Evolutionary conservation across 345 rosid genomes (phyloP), one percentile per base, ranked within the genome.

Genomic region (Hypericum perforatum): DNA sequence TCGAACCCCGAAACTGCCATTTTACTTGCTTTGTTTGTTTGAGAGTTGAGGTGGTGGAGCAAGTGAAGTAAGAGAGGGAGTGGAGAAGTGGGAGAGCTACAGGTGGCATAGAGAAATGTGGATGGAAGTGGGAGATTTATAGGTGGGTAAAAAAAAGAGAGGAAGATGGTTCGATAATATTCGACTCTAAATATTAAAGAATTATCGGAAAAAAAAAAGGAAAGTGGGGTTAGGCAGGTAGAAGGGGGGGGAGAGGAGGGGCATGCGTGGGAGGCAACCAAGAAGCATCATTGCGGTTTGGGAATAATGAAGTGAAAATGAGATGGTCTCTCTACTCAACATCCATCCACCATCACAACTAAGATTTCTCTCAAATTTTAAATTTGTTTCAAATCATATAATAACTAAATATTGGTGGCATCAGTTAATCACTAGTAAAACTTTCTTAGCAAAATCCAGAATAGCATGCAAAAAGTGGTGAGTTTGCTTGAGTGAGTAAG

Each of bases 241-340:
- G 74, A 75, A 71, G 74, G 54, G 70, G 52, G 61, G 61, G 46
- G 76, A 56, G 67, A 56, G 75, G 54, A 54, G 41, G 44, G 79
- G 96, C 98, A 88, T 88, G 98, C 94, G 91, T 91, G 81, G 77
- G 83, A 76, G 83, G 95, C 86, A 80, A 85, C 95, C 94, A 77
- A 79, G 79, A 85, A 80, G 82, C 85, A 94, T 94, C 79, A 94
- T 94, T 84, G 84, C 68, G 70, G 32, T n/a, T n/a, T n/a, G 32
- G 72, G 82, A 89, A 85, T 91, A 78, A 87, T 92, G 86, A 67
- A 67, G 63, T 67, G 71, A 61, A 62, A 46, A 32, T 67, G 62
- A 57, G 66, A 67, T 62, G 63, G 57, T 61, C 66, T 50, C 53
- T 54, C 56, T 43, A 37, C 56, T 56, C 48, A 41, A 8, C n/a